A percentile compares a stretch with the other conserved stretches of the same genome.
Conservation (phyloP, 441 rosid genomes). For the Populus hybrid region DNA sequence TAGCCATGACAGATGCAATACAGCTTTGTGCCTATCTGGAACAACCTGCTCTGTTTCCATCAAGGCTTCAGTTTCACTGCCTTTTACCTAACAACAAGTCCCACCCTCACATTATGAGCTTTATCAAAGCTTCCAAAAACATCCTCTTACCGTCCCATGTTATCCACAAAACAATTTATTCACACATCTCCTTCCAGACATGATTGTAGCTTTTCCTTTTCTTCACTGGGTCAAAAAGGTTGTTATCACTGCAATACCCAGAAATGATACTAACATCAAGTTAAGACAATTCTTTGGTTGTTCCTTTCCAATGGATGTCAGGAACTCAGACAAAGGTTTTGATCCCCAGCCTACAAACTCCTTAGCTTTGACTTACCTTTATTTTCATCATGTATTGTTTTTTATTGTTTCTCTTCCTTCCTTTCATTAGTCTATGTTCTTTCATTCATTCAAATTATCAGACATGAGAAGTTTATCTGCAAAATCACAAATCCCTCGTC, state of each 20-base stretch:
- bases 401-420: slow-evolving; percentile 4
- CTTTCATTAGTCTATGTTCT: neutral
- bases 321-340: slow-evolving; percentile 37
- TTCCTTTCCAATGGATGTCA: slow-evolving; percentile 40
- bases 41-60: slow-evolving; percentile 25
- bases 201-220: slow-evolving; percentile 37
- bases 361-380: slow-evolving; percentile 15
- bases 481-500: slow-evolving; percentile 12
- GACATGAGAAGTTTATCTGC: slow-evolving; percentile 15
- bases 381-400: neutral
- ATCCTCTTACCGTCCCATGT: slow-evolving; percentile 27
- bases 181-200: slow-evolving; percentile 41
- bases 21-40: slow-evolving; percentile 18
- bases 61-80: slow-evolving; percentile 18
- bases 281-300: slow-evolving; percentile 32
- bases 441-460: slow-evolving; percentile 14
- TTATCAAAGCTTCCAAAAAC: slow-evolving; percentile 13
- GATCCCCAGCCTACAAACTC: slow-evolving; percentile 51
- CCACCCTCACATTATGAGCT: slow-evolving; percentile 24
- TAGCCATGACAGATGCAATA: slow-evolving; percentile 39
- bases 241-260: slow-evolving; percentile 35
- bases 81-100: slow-evolving; percentile 11
- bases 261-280: slow-evolving; percentile 32
- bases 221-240: slow-evolving; percentile 37
- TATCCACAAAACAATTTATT: slow-evolving; percentile 41